phyloP scores from a whole-genome alignment of 2,329 filamentous ascomycete species.

The Penicillium crustosum region DNA sequence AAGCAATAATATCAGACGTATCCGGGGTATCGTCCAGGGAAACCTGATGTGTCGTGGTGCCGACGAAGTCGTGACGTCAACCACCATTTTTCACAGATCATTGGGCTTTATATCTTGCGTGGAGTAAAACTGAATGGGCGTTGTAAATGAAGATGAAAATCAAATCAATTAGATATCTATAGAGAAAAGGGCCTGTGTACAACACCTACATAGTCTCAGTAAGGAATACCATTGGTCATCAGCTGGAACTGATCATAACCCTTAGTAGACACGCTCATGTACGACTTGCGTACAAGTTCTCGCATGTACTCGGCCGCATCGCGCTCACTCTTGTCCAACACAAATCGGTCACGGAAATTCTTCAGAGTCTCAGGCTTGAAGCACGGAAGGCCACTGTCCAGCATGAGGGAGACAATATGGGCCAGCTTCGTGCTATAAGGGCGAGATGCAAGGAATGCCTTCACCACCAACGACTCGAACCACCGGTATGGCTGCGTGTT shows the following conservation, averaged over 20 bases:
- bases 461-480: constrained; percentile 96
- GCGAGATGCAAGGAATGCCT: constrained; percentile 85
- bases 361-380: constrained; percentile 95
- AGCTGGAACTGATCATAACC: constrained; percentile 98
- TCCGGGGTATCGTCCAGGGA: neutral
- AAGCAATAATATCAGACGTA: neutral
- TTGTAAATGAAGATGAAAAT: neutral
- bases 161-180: neutral
- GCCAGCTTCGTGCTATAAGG: constrained; percentile 85
- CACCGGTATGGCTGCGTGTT: constrained; percentile 86
- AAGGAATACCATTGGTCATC: constrained; percentile 95
- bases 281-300: constrained; percentile 84
- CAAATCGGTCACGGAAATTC: constrained; percentile 90
- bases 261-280: constrained; percentile 85
- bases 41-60: neutral
- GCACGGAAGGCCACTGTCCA: constrained; percentile 92
- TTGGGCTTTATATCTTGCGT: no score
- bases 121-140: no score
- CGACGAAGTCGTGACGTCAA: constrained; percentile 23
- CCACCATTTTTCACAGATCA: neutral
- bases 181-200: neutral
- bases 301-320: constrained; percentile 95
- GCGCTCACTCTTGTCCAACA: constrained; percentile 83
- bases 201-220: constrained; percentile 48
- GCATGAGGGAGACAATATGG: constrained; percentile 90